Base-by-base conservation (phyloP, 768 basidiomycete species). In the Leccinum fibrillosum region DNA sequence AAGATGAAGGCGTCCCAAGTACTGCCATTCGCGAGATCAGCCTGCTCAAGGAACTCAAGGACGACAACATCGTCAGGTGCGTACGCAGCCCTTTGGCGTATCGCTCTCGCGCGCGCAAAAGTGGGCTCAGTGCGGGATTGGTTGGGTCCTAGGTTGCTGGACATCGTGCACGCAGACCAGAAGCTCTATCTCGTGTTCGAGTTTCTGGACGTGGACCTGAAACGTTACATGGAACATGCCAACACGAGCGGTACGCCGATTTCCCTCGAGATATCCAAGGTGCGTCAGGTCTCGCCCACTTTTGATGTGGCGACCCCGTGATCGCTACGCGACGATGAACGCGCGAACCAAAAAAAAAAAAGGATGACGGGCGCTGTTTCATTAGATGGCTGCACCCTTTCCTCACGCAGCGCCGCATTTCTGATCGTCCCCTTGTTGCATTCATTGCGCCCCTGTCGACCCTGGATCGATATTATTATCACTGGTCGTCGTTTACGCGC, bases 11-110 rank as follows among this genome's bases (percentile, higher is more conserved):
- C 49, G 97, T 99, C 21, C 97, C 97, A 9, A 92, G 90, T 62
- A 99, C 97, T 4, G 95, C 96, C 55, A 99, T 99, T 68, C 85
- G 97, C 53, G 97, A 99, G 79, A 99, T 99, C 75, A 94, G 92
- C 76, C 75, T 99, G 61, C 76, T 99, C 65, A 99, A 98, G 74
- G 97, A 99, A 72, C 82, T 99, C 66, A 92, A 91, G 72, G 91
- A 98, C 72, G 92, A 94, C 35, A 92, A 98, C 71, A 92, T 98
- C 68, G 97, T 99, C 70, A 85, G 86, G 97, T 90, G 70, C 26
- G 52, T 53, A 19, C 25, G 13, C 39, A 42, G 4, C n/a, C n/a
- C n/a, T n/a, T 39, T 37, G 7, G 17, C 35, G 35, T 37, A 10
- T 42, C 39, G 39, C 39, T 32, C 32, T 1, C 32, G 12, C 32